Conservation (phyloP, 2,329 filamentous ascomycete genomes). For the Alternaria alternata region DNA sequence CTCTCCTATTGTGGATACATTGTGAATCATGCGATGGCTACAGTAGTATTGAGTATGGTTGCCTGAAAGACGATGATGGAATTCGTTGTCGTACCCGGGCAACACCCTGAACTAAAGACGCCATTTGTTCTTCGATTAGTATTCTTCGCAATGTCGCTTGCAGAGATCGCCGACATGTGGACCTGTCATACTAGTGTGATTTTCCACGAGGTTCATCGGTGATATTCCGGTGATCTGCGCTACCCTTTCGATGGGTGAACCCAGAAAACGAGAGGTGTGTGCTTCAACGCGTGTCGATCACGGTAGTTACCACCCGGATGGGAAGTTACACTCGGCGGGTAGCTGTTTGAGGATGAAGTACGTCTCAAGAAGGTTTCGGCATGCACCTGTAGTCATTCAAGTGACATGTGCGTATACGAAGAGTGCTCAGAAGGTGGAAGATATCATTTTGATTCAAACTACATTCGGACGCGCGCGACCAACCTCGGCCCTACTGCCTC, state of each 20-base stretch:
- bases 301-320: neutral
- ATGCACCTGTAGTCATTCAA: neutral
- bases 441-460: conserved; percentile 3
- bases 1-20: neutral
- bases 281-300: conserved; percentile 10
- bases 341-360: neutral
- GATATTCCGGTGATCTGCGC: conserved; percentile 12
- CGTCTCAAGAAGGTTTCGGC: neutral
- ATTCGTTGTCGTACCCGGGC: neutral
- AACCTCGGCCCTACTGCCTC: neutral
- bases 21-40: neutral
- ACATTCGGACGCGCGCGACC: neutral
- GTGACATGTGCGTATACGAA: neutral
- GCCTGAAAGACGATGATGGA: neutral
- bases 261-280: neutral
- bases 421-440: neutral
- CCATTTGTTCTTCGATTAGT: neutral
- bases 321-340: neutral
- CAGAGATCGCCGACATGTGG: conserved; percentile 7
- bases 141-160: neutral
- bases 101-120: neutral
- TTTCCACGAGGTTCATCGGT: conserved; percentile 5
- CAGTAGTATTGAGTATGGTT: neutral
- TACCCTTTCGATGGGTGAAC: conserved; percentile 4
- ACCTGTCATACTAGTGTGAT: conserved; percentile 6